phyloP scores from a whole-genome alignment of 192 early-diverging fungal species.

The Lunasporangiospora selenospora region DNA sequence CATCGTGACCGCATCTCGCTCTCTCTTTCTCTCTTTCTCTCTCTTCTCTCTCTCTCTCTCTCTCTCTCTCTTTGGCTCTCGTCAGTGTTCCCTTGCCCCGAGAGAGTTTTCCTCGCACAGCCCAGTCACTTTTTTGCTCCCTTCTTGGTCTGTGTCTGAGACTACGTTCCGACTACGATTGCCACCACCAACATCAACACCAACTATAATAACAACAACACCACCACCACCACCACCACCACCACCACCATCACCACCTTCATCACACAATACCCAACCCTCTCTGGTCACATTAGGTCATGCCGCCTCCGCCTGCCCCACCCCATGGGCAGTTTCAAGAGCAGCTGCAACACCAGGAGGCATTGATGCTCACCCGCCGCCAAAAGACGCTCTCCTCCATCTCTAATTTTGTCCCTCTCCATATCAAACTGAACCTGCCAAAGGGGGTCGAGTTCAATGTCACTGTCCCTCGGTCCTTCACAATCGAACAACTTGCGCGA shows the following conservation, averaged over 20 bases:
- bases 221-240: constrained; percentile 23
- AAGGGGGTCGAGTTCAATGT: constrained; percentile 50
- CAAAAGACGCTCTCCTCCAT: constrained; percentile 44
- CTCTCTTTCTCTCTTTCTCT: constrained; percentile 8
- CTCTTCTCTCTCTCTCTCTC: not conserved
- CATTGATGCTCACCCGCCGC: constrained; percentile 25
- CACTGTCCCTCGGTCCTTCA: constrained; percentile 59
- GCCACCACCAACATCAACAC: too few species aligned
- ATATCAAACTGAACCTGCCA: constrained; percentile 50
- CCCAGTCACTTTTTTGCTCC: not conserved
- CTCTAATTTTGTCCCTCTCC: constrained; percentile 56
- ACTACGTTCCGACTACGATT: too few species aligned
- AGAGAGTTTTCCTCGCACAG: too few species aligned
- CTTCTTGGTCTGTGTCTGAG: too few species aligned
- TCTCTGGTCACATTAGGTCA: too few species aligned
- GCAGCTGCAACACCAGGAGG: too few species aligned
- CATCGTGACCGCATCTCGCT: too few species aligned
- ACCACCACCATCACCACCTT: constrained; percentile 24
- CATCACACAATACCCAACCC: too few species aligned
- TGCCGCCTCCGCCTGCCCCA: too few species aligned
- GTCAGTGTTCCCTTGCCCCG: not conserved
- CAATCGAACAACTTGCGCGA: constrained; percentile 66
- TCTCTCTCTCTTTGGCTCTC: not conserved
- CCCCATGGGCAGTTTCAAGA: too few species aligned
- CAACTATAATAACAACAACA: not conserved